phyloP scores from a whole-genome alignment of 306 rosid genomes.

The Pyrus bretschneideri region DNA sequence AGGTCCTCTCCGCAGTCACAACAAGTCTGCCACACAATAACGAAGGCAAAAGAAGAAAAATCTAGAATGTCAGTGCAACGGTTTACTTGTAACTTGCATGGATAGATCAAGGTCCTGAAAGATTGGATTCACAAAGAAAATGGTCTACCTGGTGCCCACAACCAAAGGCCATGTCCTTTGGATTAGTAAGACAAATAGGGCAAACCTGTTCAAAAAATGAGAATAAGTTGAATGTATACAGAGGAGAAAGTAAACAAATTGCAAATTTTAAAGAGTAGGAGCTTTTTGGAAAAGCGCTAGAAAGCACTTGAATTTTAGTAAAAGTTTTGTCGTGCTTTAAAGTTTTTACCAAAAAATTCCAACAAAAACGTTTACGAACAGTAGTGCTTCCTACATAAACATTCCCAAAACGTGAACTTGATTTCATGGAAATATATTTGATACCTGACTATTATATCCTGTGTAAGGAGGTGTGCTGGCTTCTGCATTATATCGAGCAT shows the following conservation, averaged over 20 bases:
- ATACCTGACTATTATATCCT: constrained; percentile 62
- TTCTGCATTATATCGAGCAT: constrained; percentile 29
- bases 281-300: not conserved
- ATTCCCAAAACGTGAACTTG: not conserved
- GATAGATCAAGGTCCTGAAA: constrained; percentile 2
- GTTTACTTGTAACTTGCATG: not conserved
- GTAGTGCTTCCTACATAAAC: not conserved
- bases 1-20: constrained; percentile 70
- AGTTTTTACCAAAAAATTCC: not conserved
- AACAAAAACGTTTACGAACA: not conserved
- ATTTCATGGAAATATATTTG: constrained; percentile 4
- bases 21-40: constrained; percentile 54
- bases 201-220: constrained; percentile 44
- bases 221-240: not conserved
- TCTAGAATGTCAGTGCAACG: no score
- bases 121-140: not conserved
- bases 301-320: no score
- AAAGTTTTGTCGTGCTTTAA: no score
- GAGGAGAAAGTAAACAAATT: not conserved
- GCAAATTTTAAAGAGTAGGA: not conserved
- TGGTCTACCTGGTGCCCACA: constrained; percentile 86
- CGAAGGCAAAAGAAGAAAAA: not conserved
- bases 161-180: constrained; percentile 81
- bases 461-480: constrained; percentile 35
- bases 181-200: constrained; percentile 61